phyloP scores from a whole-genome alignment of 192 early-diverging fungal species.

The Obelidium mucronatum region DNA sequence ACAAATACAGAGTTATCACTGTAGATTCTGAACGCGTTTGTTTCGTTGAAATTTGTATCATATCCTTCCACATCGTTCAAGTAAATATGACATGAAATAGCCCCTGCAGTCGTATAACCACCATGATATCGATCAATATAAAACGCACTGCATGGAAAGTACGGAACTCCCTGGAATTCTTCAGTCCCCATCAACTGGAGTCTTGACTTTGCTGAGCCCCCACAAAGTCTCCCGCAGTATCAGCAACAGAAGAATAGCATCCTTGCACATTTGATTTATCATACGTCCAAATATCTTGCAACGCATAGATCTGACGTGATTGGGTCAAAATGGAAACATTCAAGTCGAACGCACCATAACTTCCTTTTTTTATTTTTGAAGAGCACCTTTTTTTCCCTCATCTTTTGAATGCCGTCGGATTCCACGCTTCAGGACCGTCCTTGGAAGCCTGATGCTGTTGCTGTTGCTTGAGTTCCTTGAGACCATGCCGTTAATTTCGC shows the following conservation, averaged over 20 bases:
- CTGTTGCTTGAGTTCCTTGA: not conserved
- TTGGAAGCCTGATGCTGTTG: not conserved
- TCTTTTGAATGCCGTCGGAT: not conserved
- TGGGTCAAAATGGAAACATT: too few relatives aligned
- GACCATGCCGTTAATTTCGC: not conserved
- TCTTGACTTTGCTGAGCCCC: not conserved
- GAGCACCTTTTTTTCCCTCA: not conserved
- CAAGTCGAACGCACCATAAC: too few relatives aligned
- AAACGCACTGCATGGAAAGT: not conserved
- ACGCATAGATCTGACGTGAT: not conserved
- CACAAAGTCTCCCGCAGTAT: not conserved
- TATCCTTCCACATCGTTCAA: not conserved
- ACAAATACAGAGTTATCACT: not conserved
- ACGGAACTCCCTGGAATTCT: not conserved
- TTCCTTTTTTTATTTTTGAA: too few relatives aligned
- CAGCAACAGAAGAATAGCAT: not conserved
- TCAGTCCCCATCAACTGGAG: not conserved
- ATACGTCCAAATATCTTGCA: not conserved
- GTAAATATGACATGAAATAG: not conserved
- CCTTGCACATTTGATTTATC: not conserved
- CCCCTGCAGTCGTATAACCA: not conserved
- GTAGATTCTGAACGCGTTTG: not conserved
- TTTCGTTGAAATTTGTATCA: not conserved
- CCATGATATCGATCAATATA: not conserved
- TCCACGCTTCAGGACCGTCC: slow-evolving; percentile 19